These are phyloP conservation scores for Discostella stelligeroides DNA, from an alignment of 108 stramenopile genomes.

Conservation along the genomic window DNA sequence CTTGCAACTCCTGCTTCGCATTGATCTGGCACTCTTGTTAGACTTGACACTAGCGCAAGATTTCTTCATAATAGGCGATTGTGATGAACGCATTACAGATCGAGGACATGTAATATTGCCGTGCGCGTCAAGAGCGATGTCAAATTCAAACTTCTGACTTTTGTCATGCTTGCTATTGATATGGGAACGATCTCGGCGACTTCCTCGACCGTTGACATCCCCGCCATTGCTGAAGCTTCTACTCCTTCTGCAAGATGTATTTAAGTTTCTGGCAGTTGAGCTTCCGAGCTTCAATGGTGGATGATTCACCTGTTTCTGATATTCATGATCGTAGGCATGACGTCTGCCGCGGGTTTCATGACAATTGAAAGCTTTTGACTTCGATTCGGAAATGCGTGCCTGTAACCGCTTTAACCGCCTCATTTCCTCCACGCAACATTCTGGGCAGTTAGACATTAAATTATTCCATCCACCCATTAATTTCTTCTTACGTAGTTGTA, in stretches of 20 bases:
- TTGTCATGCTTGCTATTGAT: no score
- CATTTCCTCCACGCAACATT: conserved; percentile 51
- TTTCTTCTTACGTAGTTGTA: conserved; percentile 46
- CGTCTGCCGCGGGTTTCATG: no score
- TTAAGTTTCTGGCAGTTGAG: no score
- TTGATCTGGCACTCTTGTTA: conserved; percentile 21
- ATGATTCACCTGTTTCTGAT: no score
- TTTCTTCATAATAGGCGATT: conserved; percentile 23
- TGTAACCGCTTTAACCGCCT: conserved; percentile 17
- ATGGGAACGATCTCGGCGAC: no score
- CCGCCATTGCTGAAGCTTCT: no score
- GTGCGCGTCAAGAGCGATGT: conserved; percentile 28
- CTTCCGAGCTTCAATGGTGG: no score
- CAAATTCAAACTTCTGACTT: conserved; percentile 57
- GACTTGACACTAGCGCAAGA: conserved; percentile 32
- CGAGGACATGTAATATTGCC: conserved; percentile 5
- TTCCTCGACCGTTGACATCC: no score
- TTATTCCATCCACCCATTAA: conserved; percentile 44
- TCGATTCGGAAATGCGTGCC: conserved; percentile 10
- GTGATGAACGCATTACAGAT: conserved; percentile 14
- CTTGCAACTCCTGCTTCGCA: conserved; percentile 30
- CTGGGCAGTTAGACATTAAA: conserved; percentile 44
- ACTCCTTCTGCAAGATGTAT: no score
- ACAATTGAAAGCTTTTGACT: neutral
- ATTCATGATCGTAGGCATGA: no score